Conservation (phyloP, 2,329 filamentous ascomycete species). For the Neocucurbitaria cava region DNA sequence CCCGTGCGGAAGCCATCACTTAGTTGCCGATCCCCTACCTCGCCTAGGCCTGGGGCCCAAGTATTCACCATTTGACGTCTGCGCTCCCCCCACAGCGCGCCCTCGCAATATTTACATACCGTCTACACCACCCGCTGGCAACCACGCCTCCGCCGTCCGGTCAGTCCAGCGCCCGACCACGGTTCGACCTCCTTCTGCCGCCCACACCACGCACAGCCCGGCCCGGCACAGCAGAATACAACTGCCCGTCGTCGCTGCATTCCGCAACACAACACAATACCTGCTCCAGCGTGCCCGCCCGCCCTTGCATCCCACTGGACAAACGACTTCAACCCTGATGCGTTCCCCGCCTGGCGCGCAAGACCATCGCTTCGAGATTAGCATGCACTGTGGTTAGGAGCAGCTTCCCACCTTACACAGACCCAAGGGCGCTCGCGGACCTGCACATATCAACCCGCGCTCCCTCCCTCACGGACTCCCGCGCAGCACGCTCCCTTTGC, state of each 20-base stretch:
- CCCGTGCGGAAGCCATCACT: conserved; percentile 26
- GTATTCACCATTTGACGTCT: conserved; percentile 15
- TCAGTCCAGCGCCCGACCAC: neutral
- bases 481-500: conserved; percentile 31
- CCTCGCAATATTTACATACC: conserved; percentile 8
- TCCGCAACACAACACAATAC: conserved; percentile 5
- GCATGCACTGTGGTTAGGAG: conserved; percentile 47
- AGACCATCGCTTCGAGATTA: conserved; percentile 47
- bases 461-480: conserved; percentile 16
- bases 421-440: conserved; percentile 34
- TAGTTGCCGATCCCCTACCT: conserved; percentile 30
- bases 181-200: neutral
- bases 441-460: conserved; percentile 40
- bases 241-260: neutral
- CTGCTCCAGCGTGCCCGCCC: neutral
- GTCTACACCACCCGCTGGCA: neutral
- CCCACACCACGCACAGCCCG: neutral
- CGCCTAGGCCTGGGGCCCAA: conserved; percentile 16
- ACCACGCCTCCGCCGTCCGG: neutral
- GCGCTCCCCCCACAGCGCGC: conserved; percentile 7
- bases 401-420: conserved; percentile 36
- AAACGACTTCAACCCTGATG: conserved; percentile 43
- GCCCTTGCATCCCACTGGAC: conserved; percentile 45
- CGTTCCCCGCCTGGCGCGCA: conserved; percentile 48
- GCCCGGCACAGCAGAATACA: neutral